Conservation (phyloP, 176 grass and related monocot genomes). For the Ampelocalamus luodianensis region DNA sequence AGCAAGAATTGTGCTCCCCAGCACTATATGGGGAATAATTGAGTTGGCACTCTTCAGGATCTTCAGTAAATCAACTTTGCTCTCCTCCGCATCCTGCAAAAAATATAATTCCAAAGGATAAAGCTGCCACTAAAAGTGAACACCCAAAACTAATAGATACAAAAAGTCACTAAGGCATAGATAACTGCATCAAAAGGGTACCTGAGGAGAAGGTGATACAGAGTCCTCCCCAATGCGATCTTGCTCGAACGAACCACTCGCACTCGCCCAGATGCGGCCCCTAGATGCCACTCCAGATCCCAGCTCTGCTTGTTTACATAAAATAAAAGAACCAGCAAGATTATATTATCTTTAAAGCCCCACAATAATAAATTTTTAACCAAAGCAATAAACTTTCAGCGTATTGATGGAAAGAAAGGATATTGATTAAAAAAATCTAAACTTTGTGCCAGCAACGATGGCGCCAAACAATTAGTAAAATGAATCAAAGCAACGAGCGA, state of each 20-base stretch:
- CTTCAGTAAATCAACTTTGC: constrained; percentile 56
- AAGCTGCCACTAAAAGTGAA: constrained; percentile 11
- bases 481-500: not conserved
- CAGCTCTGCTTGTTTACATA: constrained; percentile 38
- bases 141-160: not conserved
- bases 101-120: constrained; percentile 25
- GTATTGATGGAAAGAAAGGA: not conserved
- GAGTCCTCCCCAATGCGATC: constrained; percentile 27
- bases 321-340: constrained; percentile 13
- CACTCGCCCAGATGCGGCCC: constrained; percentile 32
- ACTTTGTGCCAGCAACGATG: no score
- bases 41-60: constrained; percentile 72
- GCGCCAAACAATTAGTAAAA: no score
- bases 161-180: not conserved
- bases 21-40: constrained; percentile 84
- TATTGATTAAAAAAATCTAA: not conserved
- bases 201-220: constrained; percentile 46
- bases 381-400: not conserved
- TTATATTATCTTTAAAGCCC: not conserved
- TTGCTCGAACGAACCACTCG: constrained; percentile 56
- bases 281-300: constrained; percentile 17
- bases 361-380: not conserved
- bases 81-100: constrained; percentile 51
- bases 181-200: constrained; percentile 31
- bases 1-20: constrained; percentile 86